phyloP scores from a whole-genome alignment of 2,329 filamentous ascomycete genomes.

The Aspergillus brunneoviolaceus region DNA sequence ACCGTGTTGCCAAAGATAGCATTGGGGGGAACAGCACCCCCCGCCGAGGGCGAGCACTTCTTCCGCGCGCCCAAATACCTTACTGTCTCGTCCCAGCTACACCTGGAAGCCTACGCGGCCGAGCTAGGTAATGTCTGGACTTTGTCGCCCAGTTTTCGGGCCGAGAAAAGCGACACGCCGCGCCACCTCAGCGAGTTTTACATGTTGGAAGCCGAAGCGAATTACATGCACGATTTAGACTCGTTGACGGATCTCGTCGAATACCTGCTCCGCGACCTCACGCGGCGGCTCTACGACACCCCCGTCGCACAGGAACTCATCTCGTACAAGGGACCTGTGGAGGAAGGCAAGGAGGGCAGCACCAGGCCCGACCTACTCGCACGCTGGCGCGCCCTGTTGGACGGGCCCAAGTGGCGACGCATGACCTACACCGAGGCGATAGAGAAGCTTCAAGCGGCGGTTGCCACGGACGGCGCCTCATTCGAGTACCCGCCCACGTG shows the following conservation, averaged over 20 bases:
- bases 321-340: slow-evolving; percentile 43
- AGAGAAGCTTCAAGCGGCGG: slow-evolving; percentile 61
- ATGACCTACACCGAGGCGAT: slow-evolving; percentile 83
- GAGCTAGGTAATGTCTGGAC: slow-evolving; percentile 91
- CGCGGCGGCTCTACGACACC: slow-evolving; percentile 51
- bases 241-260: slow-evolving; percentile 79
- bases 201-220: slow-evolving; percentile 92
- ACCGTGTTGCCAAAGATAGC: slow-evolving; percentile 56
- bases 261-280: slow-evolving; percentile 65
- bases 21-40: slow-evolving; percentile 14
- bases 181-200: slow-evolving; percentile 97
- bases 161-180: slow-evolving; percentile 88
- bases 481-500: slow-evolving; percentile 72
- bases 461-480: slow-evolving; percentile 45
- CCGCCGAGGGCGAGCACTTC: slow-evolving; percentile 57
- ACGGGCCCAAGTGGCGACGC: slow-evolving; percentile 64
- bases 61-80: slow-evolving; percentile 89
- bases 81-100: slow-evolving; percentile 91
- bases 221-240: slow-evolving; percentile 69
- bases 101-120: slow-evolving; percentile 88
- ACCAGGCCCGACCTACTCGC: slow-evolving; percentile 53
- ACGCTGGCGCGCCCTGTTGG: slow-evolving; percentile 71
- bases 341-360: slow-evolving; percentile 38
- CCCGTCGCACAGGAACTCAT: slow-evolving; percentile 57
- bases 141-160: slow-evolving; percentile 87